Conservation (phyloP, 345 rosid species). For the Noccaea caerulescens region DNA sequence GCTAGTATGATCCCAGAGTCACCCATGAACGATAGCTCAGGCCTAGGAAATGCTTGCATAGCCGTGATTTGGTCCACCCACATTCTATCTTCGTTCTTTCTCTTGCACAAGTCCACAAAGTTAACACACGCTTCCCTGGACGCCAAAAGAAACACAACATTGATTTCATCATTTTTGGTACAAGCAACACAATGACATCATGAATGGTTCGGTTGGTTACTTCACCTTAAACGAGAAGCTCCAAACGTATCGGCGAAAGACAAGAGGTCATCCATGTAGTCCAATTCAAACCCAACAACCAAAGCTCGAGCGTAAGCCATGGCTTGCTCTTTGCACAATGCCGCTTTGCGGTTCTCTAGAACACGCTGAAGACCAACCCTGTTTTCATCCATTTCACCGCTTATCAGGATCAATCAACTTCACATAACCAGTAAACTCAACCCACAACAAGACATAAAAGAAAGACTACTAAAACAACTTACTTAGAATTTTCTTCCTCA, state of each 20-base stretch:
- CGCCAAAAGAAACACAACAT: not conserved
- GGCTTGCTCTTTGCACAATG: constrained; percentile 93
- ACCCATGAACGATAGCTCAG: constrained; percentile 73
- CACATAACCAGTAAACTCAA: constrained; percentile 15
- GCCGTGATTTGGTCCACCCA: constrained; percentile 97
- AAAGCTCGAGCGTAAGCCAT: constrained; percentile 97
- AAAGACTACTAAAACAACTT: constrained; percentile 29
- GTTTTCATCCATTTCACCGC: constrained; percentile 41
- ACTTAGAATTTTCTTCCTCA: constrained; percentile 87
- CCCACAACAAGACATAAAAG: not conserved
- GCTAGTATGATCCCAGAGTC: constrained; percentile 85
- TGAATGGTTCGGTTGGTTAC: not conserved
- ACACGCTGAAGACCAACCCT: constrained; percentile 91
- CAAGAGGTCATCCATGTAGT: constrained; percentile 70
- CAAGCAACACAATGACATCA: not conserved
- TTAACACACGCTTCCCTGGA: constrained; percentile 89
- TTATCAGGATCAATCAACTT: constrained; percentile 37
- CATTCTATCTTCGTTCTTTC: constrained; percentile 88
- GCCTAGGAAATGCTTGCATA: constrained; percentile 77
- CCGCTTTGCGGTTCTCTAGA: constrained; percentile 75
- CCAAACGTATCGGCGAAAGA: constrained; percentile 90
- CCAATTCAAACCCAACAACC: constrained; percentile 86
- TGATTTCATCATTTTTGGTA: not conserved
- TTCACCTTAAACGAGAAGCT: constrained; percentile 87
- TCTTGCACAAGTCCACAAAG: constrained; percentile 88